Evolutionary conservation across 352 stramenopile species (phyloP), one percentile per base, ranked within the genome.

Genomic region (Thalassiosira exigua): DNA sequence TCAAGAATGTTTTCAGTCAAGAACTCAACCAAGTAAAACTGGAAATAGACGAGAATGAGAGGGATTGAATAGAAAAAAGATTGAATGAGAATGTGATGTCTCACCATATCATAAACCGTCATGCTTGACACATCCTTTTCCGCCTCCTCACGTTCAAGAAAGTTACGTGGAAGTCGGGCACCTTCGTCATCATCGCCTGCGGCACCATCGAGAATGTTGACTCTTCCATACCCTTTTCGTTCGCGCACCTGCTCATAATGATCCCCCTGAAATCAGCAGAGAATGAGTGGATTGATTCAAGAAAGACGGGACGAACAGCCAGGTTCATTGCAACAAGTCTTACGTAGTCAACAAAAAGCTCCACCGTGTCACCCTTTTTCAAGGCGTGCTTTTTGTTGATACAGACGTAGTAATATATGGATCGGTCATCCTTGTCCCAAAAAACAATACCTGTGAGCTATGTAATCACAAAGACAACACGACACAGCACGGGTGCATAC

Each of bases 141-240:
- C 11, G 85, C 48, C 19, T 79, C 51, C 42, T 86, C 46, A 39
- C 84, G 36, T 44, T 90, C 77, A 30, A 61, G 21, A 51, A 91
- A 86, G 59, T 90, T 87, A n/a, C 81, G 41, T 67, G 68, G 42
- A 21, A 90, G 39, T 42, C 53, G 66, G 24, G 75, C 70, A 11
- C 46, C 50, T 11, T 78, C 73, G 56, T 89, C 62, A n/a, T 72
- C 30, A 52, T 92, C 86, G 7, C 68, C 59, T 19, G 61, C 70
- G 9, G 71, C 22, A 24, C 51, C 32, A 30, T 78, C 57, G 14
- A 48, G 30, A 3, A 81, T 42, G 72, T 91, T 91, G 21, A 50
- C 60, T 48, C 70, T 48, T 33, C 86, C 86, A 59, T 93, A 93
- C 21, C 88, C 84, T 66, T 93, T 87, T 39, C 88, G 26, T 69